Evolutionary conservation across 1,284 basidiomycete species (phyloP).

Genomic region (Leccinum pachyderme): DNA sequence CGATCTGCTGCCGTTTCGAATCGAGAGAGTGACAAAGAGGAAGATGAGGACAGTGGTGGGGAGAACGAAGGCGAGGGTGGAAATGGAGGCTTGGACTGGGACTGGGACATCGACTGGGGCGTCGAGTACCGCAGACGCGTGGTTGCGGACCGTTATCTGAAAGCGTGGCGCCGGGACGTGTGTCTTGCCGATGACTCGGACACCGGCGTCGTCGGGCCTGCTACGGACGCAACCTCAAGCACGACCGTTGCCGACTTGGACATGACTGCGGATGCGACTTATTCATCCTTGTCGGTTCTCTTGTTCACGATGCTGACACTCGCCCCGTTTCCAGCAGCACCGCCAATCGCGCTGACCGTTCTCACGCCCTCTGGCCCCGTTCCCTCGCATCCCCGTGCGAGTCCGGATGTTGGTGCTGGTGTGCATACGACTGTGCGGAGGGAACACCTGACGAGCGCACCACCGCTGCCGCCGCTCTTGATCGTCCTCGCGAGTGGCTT

Average conservation of each 20-base stretch:
- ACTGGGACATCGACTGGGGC: slow-evolving; percentile 24
- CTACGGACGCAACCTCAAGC: not conserved
- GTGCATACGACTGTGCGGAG: slow-evolving; percentile 3
- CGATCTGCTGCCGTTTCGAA: not conserved
- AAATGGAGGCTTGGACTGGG: not conserved
- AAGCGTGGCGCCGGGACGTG: slow-evolving; percentile 19
- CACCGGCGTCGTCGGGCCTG: not conserved
- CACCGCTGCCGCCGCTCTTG: slow-evolving; percentile 21
- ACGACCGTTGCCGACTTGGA: not conserved
- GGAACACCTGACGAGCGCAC: slow-evolving; percentile 23
- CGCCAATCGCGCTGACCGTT: slow-evolving; percentile 18
- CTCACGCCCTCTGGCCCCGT: slow-evolving; percentile 10
- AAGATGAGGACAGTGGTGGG: not conserved
- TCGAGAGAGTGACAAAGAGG: not conserved
- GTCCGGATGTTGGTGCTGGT: slow-evolving; percentile 6
- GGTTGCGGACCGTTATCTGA: slow-evolving; percentile 7
- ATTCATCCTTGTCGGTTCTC: slow-evolving; percentile 21
- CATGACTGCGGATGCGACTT: not conserved
- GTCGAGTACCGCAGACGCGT: slow-evolving; percentile 25
- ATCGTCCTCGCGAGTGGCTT: slow-evolving; percentile 24
- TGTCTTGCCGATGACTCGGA: not conserved
- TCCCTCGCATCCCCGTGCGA: slow-evolving; percentile 14
- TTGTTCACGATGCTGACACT: slow-evolving; percentile 34
- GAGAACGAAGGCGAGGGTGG: no score
- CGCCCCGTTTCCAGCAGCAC: slow-evolving; percentile 26